Conservation (phyloP, 257 asterid genomes). For the Orobanche coerulescens region DNA sequence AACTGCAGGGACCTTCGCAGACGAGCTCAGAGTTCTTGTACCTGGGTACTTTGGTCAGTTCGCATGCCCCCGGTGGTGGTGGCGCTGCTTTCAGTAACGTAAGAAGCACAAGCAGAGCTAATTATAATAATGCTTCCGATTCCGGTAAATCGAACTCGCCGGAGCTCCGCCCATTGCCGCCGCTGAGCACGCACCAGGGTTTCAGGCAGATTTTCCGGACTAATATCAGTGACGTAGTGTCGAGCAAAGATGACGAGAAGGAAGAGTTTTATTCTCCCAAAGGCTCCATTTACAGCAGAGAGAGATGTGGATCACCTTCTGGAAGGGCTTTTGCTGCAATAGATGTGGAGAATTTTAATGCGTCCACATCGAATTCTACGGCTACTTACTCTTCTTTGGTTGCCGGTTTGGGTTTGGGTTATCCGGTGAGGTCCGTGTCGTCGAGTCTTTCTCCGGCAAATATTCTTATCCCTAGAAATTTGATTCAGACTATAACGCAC, state of each 20-base stretch:
- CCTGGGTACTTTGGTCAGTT: slow-evolving; percentile 75
- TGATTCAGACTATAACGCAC: slow-evolving; percentile 34
- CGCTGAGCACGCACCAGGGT: slow-evolving; percentile 31
- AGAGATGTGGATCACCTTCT: slow-evolving; percentile 71
- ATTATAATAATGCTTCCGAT: slow-evolving; percentile 22
- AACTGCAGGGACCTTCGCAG: slow-evolving; percentile 78
- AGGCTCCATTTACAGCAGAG: slow-evolving; percentile 57
- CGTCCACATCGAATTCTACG: slow-evolving; percentile 42
- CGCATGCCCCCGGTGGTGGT: slow-evolving; percentile 41
- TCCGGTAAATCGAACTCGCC: slow-evolving; percentile 65
- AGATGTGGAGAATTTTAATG: slow-evolving; percentile 38
- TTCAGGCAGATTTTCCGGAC: slow-evolving; percentile 22
- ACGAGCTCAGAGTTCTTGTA: slow-evolving; percentile 86
- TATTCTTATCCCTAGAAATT: slow-evolving; percentile 40
- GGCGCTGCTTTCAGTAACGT: slow-evolving; percentile 12
- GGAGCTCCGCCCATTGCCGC: slow-evolving; percentile 90
- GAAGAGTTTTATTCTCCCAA: slow-evolving; percentile 78
- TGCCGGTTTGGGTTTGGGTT: slow-evolving; percentile 58
- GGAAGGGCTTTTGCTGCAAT: slow-evolving; percentile 48
- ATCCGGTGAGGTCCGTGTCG: slow-evolving; percentile 60
- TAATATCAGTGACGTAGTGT: slow-evolving; percentile 36
- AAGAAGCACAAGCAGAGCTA: slow-evolving; percentile 10
- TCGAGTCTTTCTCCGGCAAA: slow-evolving; percentile 56
- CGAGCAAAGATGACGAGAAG: slow-evolving; percentile 44
- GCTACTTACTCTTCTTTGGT: slow-evolving; percentile 58